A percentile compares a stretch with the other conserved stretches of the same genome.
phyloP scores from a whole-genome alignment of 352 stramenopile genomes.

The Phytopythium montanum region DNA sequence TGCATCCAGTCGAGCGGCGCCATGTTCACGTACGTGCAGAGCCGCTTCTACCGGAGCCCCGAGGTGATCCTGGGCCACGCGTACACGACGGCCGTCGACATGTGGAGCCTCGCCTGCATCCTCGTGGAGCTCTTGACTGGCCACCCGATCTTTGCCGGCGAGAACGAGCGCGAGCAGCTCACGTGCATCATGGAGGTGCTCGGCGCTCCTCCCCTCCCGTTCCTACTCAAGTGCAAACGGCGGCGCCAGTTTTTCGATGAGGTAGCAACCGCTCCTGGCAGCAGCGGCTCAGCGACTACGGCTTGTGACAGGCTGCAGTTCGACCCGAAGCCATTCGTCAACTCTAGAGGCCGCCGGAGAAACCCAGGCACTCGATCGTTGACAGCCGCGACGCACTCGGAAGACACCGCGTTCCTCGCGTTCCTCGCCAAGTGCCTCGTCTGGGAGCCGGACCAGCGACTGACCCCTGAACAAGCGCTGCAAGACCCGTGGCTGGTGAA shows the following conservation, averaged over 20 bases:
- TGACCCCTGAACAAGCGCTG: conserved; percentile 54
- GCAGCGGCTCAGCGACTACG: neutral
- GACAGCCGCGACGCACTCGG: conserved; percentile 26
- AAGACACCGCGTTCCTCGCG: conserved; percentile 51
- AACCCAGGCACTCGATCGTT: conserved; percentile 36
- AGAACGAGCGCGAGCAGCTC: conserved; percentile 82
- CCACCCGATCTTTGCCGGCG: conserved; percentile 80
- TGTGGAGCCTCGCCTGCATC: conserved; percentile 90
- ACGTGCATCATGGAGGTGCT: conserved; percentile 86
- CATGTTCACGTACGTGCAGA: conserved; percentile 97
- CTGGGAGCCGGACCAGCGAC: conserved; percentile 54
- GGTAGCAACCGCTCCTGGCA: neutral
- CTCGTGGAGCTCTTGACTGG: conserved; percentile 80
- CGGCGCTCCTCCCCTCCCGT: conserved; percentile 34
- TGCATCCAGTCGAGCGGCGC: conserved; percentile 85
- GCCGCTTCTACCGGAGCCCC: conserved; percentile 96
- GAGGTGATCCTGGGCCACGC: conserved; percentile 95
- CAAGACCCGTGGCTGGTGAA: conserved; percentile 53
- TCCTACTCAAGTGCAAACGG: conserved; percentile 53
- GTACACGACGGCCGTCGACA: conserved; percentile 79
- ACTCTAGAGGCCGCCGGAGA: conserved; percentile 57
- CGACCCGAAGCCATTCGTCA: conserved; percentile 45
- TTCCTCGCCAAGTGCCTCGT: conserved; percentile 67
- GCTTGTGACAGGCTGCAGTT: conserved; percentile 11
- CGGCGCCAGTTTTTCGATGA: conserved; percentile 69